Conservation (phyloP, 768 basidiomycete species). For the Amylocystis lapponica region DNA sequence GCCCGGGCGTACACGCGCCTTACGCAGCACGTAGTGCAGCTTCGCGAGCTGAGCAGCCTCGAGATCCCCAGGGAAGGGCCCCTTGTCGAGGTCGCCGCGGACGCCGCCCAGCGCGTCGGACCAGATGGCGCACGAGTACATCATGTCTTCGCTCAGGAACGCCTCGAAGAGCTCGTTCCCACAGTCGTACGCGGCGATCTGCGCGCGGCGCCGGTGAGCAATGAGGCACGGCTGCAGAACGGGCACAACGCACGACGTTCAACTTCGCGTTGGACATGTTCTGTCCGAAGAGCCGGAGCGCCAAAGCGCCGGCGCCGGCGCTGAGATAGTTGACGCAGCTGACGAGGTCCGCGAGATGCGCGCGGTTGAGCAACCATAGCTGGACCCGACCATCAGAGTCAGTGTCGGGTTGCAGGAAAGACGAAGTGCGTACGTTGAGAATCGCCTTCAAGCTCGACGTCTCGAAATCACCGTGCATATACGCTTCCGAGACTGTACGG, state of each 20-base stretch:
- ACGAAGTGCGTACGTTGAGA: slow-evolving; percentile 12
- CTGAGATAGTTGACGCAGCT: slow-evolving; percentile 9
- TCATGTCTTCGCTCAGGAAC: slow-evolving; percentile 83
- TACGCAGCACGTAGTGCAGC: slow-evolving; percentile 34
- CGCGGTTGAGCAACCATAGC: slow-evolving; percentile 22
- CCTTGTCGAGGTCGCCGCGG: slow-evolving; percentile 47
- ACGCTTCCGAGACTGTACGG: slow-evolving; percentile 24
- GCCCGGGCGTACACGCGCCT: slow-evolving; percentile 36
- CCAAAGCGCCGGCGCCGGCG: slow-evolving; percentile 13
- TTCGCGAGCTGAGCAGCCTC: slow-evolving; percentile 37
- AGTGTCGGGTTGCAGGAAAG: not conserved
- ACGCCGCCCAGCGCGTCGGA: slow-evolving; percentile 67
- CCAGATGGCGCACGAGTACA: slow-evolving; percentile 86
- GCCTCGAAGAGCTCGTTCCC: slow-evolving; percentile 81
- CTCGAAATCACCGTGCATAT: slow-evolving; percentile 20
- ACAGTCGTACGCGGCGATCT: slow-evolving; percentile 69
- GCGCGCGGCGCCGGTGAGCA: not conserved
- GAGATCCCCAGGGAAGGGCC: slow-evolving; percentile 27
- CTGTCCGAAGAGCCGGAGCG: slow-evolving; percentile 57
- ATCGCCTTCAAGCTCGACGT: slow-evolving; percentile 14
- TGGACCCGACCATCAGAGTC: not conserved
- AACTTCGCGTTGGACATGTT: slow-evolving; percentile 60
- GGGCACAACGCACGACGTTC: slow-evolving; percentile 43
- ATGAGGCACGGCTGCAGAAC: not conserved
- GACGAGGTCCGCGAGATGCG: slow-evolving; percentile 12